A percentile compares a stretch with the other conserved stretches of the same genome.
These are phyloP conservation scores for Suillus bovinus DNA, from an alignment of 768 basidiomycete species.

Conservation along the genomic window DNA sequence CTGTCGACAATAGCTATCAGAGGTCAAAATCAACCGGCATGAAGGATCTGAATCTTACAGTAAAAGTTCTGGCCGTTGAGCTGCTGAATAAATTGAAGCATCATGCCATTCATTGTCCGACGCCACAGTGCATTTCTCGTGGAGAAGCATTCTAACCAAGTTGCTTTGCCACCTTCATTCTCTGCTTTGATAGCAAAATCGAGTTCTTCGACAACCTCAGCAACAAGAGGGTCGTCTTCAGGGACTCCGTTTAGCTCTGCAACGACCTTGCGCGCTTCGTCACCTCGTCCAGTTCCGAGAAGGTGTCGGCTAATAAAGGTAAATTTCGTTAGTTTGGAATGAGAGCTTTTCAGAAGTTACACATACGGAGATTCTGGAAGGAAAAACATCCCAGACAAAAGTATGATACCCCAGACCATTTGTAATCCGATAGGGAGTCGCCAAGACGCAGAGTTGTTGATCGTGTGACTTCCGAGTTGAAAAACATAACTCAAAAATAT, in stretches of 20 bases:
- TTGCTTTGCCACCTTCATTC: slow-evolving; percentile 79
- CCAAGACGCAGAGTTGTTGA: slow-evolving; percentile 67
- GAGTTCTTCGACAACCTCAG: slow-evolving; percentile 63
- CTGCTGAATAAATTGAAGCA: slow-evolving; percentile 81
- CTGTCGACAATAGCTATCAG: slow-evolving; percentile 35
- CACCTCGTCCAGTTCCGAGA: slow-evolving; percentile 53
- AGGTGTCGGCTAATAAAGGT: slow-evolving; percentile 55
- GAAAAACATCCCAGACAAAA: slow-evolving; percentile 72
- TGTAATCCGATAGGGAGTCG: slow-evolving; percentile 73
- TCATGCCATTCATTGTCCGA: slow-evolving; percentile 76
- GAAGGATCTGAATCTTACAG: slow-evolving; percentile 45
- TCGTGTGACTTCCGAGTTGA: slow-evolving; percentile 62
- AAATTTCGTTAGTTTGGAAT: background rate
- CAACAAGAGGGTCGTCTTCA: slow-evolving; percentile 55
- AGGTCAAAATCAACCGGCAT: slow-evolving; percentile 7
- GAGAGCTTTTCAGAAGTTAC: background rate
- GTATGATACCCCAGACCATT: slow-evolving; percentile 63
- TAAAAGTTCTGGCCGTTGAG: slow-evolving; percentile 83
- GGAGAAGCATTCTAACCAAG: slow-evolving; percentile 79
- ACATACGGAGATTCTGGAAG: slow-evolving; percentile 77
- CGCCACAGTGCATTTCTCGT: slow-evolving; percentile 67
- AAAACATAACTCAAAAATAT: slow-evolving; percentile 73
- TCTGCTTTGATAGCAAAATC: slow-evolving; percentile 65
- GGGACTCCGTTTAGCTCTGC: slow-evolving; percentile 66
- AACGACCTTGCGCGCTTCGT: slow-evolving; percentile 60